Conservation (phyloP, 306 rosid species). For the Cucurbita argyrosperma region DNA sequence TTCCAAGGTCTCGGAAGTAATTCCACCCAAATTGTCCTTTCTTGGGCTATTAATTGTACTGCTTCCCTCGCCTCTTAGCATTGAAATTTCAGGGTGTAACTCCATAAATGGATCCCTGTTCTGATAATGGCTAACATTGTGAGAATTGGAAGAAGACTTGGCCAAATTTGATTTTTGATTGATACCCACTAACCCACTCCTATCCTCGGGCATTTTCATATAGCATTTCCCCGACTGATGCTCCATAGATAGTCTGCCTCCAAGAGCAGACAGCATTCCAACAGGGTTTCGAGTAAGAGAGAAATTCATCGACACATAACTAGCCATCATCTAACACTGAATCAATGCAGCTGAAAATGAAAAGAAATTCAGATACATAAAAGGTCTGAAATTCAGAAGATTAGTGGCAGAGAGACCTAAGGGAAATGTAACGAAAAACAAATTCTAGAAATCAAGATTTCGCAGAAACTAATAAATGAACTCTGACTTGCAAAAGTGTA, state of each 20-base stretch:
- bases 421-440: neutral
- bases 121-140: slow-evolving; percentile 38
- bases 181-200: slow-evolving; percentile 24
- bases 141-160: slow-evolving; percentile 48
- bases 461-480: neutral
- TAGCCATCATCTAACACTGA: slow-evolving; percentile 29
- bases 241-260: slow-evolving; percentile 16
- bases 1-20: slow-evolving; percentile 35
- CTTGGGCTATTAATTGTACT: slow-evolving; percentile 29
- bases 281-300: slow-evolving; percentile 49
- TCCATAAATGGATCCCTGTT: slow-evolving; percentile 76
- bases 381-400: neutral
- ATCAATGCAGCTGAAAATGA: slow-evolving; percentile 3
- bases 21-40: slow-evolving; percentile 40
- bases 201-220: slow-evolving; percentile 26
- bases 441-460: neutral
- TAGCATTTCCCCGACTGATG: slow-evolving; percentile 6
- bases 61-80: slow-evolving; percentile 84
- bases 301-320: slow-evolving; percentile 33
- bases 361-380: slow-evolving; percentile 8
- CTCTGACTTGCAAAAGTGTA: neutral
- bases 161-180: slow-evolving; percentile 26
- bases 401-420: neutral
- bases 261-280: slow-evolving; percentile 35
- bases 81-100: slow-evolving; percentile 80